Conservation (phyloP, 768 basidiomycete genomes). For the Leccinum uliginosum region DNA sequence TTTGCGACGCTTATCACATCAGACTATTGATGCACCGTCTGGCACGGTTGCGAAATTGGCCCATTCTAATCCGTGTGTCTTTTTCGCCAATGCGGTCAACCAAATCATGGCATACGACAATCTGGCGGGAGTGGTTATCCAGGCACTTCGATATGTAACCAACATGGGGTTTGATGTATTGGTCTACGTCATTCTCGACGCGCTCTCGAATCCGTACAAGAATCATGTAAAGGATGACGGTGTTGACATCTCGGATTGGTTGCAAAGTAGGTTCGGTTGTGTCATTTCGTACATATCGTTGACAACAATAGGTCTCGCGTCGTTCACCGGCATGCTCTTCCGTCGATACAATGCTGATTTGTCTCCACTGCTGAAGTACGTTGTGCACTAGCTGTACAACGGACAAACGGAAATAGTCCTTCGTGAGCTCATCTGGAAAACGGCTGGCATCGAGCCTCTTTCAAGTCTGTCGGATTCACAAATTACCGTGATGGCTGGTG, state of each 20-base stretch:
- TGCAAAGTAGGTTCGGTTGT: constrained; percentile 67
- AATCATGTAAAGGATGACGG: constrained; percentile 87
- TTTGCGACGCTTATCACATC: constrained; percentile 78
- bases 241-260: constrained; percentile 85
- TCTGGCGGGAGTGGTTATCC: constrained; percentile 83
- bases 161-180: constrained; percentile 94
- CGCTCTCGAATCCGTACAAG: constrained; percentile 78
- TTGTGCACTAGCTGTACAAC: constrained; percentile 84
- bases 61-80: constrained; percentile 89
- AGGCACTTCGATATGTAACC: constrained; percentile 83
- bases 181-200: constrained; percentile 82
- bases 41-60: constrained; percentile 89
- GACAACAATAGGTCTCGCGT: constrained; percentile 67
- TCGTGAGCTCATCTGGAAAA: constrained; percentile 87
- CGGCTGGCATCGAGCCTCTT: constrained; percentile 91
- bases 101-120: constrained; percentile 98
- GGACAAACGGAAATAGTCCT: constrained; percentile 87
- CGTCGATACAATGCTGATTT: constrained; percentile 81
- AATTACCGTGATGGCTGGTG: constrained; percentile 86
- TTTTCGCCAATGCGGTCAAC: constrained; percentile 84
- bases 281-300: constrained; percentile 10
- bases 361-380: constrained; percentile 79
- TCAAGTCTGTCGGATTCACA: constrained; percentile 87
- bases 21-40: constrained; percentile 79
- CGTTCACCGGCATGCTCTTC: constrained; percentile 91